phyloP scores from a whole-genome alignment of 768 basidiomycete species.

The Kwoniella sp. region DNA sequence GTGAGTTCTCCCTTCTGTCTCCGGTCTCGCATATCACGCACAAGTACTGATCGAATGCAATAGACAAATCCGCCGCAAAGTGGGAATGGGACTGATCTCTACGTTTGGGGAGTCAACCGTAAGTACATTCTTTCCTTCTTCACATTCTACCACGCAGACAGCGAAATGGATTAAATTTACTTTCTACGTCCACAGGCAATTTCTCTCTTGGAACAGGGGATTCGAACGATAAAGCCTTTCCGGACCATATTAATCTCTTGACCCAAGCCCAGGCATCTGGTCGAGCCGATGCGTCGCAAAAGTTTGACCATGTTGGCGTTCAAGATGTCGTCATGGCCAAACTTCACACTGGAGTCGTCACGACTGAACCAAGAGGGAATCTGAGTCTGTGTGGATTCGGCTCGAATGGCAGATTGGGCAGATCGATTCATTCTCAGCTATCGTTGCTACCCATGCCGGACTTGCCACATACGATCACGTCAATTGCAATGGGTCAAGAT shows the following conservation, averaged over 20 bases:
- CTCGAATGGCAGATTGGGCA: slow-evolving; percentile 82
- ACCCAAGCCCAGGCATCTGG: slow-evolving; percentile 50
- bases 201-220: slow-evolving; percentile 85
- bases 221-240: slow-evolving; percentile 72
- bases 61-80: slow-evolving; percentile 55
- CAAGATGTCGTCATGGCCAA: slow-evolving; percentile 78
- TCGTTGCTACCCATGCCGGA: slow-evolving; percentile 66
- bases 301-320: slow-evolving; percentile 69
- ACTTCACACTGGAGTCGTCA: slow-evolving; percentile 81
- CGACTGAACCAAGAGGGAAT: slow-evolving; percentile 72
- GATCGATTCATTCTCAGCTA: slow-evolving; percentile 76
- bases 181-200: slow-evolving; percentile 61
- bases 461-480: slow-evolving; percentile 63
- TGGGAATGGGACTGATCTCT: slow-evolving; percentile 64
- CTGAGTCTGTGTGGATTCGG: slow-evolving; percentile 87
- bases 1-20: slow-evolving; percentile 29
- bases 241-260: slow-evolving; percentile 71
- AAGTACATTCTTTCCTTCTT: slow-evolving; percentile 5
- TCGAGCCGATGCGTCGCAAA: slow-evolving; percentile 53
- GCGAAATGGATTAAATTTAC: slow-evolving; percentile 8
- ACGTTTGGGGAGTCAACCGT: slow-evolving; percentile 84
- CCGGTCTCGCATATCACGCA: neutral
- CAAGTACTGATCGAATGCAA: slow-evolving; percentile 25
- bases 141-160: neutral
- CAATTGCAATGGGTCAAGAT: slow-evolving; percentile 87